phyloP scores from a whole-genome alignment of 2,329 filamentous ascomycete genomes.

The Cordyceps militaris region DNA sequence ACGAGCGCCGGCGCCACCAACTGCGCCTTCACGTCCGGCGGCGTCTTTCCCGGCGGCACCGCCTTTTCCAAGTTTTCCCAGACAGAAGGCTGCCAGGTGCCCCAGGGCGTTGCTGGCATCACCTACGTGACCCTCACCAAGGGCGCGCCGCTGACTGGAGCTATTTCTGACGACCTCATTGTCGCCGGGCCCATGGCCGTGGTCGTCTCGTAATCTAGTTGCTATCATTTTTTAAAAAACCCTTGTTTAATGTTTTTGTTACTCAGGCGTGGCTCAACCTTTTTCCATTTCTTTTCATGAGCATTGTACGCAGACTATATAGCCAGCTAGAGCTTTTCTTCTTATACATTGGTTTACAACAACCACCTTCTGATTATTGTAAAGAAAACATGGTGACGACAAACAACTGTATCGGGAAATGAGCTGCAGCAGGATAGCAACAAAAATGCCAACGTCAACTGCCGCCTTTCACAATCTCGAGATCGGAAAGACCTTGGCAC shows the following conservation, averaged over 20 bases:
- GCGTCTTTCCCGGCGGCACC: slow-evolving; percentile 47
- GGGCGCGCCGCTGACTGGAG: slow-evolving; percentile 40
- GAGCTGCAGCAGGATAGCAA: no score
- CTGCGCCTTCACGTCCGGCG: slow-evolving; percentile 62
- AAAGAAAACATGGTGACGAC: no score
- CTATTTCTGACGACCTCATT: slow-evolving; percentile 54
- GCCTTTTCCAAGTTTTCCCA: slow-evolving; percentile 50
- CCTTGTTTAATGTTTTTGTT: background rate
- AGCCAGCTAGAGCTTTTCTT: slow-evolving; percentile 2
- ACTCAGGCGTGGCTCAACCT: background rate
- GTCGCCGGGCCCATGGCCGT: slow-evolving; percentile 59
- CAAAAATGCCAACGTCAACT: background rate
- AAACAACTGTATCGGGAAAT: no score
- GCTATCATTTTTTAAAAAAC: no score
- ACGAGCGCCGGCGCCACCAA: slow-evolving; percentile 47
- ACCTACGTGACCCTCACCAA: slow-evolving; percentile 62
- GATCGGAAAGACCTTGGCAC: background rate
- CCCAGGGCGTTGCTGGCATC: slow-evolving; percentile 54
- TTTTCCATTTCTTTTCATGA: background rate
- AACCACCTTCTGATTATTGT: background rate
- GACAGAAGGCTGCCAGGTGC: slow-evolving; percentile 50
- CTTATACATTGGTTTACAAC: background rate
- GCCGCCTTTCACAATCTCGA: no score
- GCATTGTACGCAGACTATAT: background rate
- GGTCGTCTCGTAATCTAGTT: slow-evolving; percentile 15